Evolutionary conservation across 495 filamentous ascomycete genomes (phyloP), one percentile per base, ranked within the genome.

Genomic region (Daldinia loculata): DNA sequence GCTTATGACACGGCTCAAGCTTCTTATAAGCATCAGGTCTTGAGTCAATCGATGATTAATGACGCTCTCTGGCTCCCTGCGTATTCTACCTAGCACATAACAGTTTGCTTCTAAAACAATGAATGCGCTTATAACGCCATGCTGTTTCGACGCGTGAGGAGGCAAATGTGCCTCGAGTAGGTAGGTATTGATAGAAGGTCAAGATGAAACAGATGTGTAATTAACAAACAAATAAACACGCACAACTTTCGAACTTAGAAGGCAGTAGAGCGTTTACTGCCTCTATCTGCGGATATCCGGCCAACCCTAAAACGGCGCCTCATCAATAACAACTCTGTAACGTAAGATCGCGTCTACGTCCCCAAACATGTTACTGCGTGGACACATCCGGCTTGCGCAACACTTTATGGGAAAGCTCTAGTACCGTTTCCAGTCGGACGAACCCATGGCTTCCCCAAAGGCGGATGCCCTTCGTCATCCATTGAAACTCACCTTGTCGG

Each of bases 401-500:
- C 56, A 55, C 17, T 53, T 30, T 69, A 72, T 65, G 65, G 50
- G n/a, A n/a, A 52, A 5, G 36, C 34, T 52, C 56, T 39, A 53
- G 66, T 69, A 66, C 61, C 58, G 56, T 73, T 73, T 73, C 43
- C n/a, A 57, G 56, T 69, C 67, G 56, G 66, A 67, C 65, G 63
- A 74, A 70, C 69, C 30, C 59, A 64, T 69, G 64, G 29, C 38
- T 50, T 60, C 38, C 48, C 53, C 51, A 32, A 66, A 63, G 58
- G 63, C 61, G 36, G 63, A 75, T 56, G 57, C 45, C 50, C 70
- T 68, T 64, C 64, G 24, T 63, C 48, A 53, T 67, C 75, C 73
- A 77, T 59, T 74, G 58, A 66, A 74, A 65, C 53, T 61, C 38
- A 41, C 69, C 45, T 61, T 45, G 66, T 74, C 69, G 75, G 73